phyloP scores from a whole-genome alignment of 2,329 filamentous ascomycete species.

The Xylariales sp. region DNA sequence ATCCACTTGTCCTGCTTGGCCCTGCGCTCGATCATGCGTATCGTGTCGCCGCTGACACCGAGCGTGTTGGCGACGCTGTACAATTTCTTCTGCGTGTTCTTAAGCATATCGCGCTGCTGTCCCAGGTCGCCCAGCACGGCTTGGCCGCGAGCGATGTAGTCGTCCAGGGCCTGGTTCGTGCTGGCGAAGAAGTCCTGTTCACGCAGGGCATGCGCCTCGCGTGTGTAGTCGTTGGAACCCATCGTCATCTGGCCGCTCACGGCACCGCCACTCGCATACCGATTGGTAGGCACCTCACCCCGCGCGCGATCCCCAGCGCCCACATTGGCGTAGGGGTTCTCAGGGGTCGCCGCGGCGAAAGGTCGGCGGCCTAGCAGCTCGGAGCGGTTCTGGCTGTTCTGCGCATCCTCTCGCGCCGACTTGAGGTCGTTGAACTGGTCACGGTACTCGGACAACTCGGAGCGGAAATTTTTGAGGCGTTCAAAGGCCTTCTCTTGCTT shows the following conservation, averaged over 20 bases:
- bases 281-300: slow-evolving; percentile 36
- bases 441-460: slow-evolving; percentile 77
- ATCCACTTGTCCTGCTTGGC: slow-evolving; percentile 98
- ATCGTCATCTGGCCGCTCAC: slow-evolving; percentile 34
- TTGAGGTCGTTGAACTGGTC: slow-evolving; percentile 74
- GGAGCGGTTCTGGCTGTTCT: slow-evolving; percentile 61
- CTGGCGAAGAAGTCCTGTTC: slow-evolving; percentile 84
- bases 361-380: slow-evolving; percentile 85
- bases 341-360: slow-evolving; percentile 73
- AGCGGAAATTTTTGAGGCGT: slow-evolving; percentile 78
- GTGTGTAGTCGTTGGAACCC: slow-evolving; percentile 57
- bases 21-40: slow-evolving; percentile 89
- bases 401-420: slow-evolving; percentile 69
- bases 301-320: slow-evolving; percentile 21
- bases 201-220: slow-evolving; percentile 79
- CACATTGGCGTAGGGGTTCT: slow-evolving; percentile 82
- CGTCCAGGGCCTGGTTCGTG: slow-evolving; percentile 83
- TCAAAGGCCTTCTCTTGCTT: slow-evolving; percentile 91
- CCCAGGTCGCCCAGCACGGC: slow-evolving; percentile 86
- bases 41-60: slow-evolving; percentile 91
- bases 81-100: slow-evolving; percentile 84
- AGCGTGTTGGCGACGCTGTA: slow-evolving; percentile 94
- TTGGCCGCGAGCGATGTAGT: slow-evolving; percentile 87
- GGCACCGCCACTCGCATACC: slow-evolving; percentile 28
- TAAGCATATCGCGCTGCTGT: slow-evolving; percentile 89